These are phyloP conservation scores for Myrica gale DNA, from an alignment of 306 rosid genomes.

Conservation along the genomic window DNA sequence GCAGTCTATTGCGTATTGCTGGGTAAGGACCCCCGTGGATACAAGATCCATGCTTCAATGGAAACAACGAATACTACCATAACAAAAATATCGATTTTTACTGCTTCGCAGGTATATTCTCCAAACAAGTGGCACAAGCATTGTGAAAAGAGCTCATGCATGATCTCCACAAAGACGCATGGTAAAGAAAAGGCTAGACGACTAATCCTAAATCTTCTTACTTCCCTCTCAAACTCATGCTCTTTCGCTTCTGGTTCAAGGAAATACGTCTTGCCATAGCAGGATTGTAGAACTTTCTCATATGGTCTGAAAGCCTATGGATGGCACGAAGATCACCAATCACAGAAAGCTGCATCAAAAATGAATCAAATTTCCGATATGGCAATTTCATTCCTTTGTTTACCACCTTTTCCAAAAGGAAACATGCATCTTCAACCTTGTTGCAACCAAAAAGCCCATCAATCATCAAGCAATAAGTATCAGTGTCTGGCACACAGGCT, in stretches of 20 bases:
- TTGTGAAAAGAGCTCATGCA: conserved; percentile 10
- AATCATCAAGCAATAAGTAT: conserved; percentile 72
- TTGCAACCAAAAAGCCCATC: conserved; percentile 75
- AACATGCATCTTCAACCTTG: conserved; percentile 62
- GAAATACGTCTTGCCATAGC: conserved; percentile 82
- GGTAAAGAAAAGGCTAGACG: not conserved
- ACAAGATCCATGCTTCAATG: not conserved
- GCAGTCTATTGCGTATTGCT: conserved; percentile 16
- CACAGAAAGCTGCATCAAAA: conserved; percentile 65
- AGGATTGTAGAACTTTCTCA: conserved; percentile 84
- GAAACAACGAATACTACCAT: not conserved
- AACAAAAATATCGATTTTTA: not conserved
- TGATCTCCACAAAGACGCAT: not conserved
- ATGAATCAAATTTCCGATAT: conserved; percentile 59
- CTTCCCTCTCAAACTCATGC: conserved; percentile 66
- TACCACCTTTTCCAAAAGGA: conserved; percentile 67
- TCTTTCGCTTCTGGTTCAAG: conserved; percentile 65
- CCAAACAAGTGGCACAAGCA: conserved; percentile 16
- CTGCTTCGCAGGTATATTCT: conserved; percentile 19
- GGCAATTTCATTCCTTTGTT: conserved; percentile 74
- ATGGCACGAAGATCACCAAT: conserved; percentile 74
- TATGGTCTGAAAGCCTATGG: conserved; percentile 76
- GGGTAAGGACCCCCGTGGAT: conserved; percentile 1
- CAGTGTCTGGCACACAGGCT: conserved; percentile 53
- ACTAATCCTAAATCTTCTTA: conserved; percentile 8